These are phyloP conservation scores for Ascochyta rabiei DNA, from an alignment of 2,329 filamentous ascomycete genomes.

Conservation along the genomic window DNA sequence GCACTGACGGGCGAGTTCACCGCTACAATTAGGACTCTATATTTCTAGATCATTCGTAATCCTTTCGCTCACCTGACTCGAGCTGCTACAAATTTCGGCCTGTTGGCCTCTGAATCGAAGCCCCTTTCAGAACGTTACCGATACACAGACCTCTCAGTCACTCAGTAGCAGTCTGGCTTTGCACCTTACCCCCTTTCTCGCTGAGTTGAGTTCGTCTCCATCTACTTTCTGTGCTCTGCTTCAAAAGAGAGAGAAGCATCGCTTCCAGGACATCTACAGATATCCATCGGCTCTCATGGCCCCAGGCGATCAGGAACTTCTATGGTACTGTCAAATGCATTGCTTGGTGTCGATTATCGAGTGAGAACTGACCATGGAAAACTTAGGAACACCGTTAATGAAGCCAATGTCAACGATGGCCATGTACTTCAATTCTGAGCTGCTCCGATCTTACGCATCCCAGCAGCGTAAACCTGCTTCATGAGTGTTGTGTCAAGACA, in stretches of 20 bases:
- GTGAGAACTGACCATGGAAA: neutral
- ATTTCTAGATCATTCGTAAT: neutral
- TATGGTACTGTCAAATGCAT: conserved; percentile 14
- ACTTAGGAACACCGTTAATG: neutral
- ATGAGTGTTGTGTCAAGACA: neutral
- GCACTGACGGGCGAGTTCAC: neutral
- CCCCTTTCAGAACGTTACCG: conserved; percentile 16
- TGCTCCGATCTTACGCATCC: neutral
- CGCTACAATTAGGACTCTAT: neutral
- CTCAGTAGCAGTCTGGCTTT: conserved; percentile 11
- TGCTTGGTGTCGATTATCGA: conserved; percentile 6
- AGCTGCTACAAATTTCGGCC: neutral
- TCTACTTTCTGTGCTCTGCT: neutral
- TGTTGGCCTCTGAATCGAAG: neutral
- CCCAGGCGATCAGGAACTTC: neutral
- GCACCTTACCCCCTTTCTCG: neutral
- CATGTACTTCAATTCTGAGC: neutral
- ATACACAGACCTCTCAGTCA: conserved; percentile 23
- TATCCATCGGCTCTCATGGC: conserved; percentile 9
- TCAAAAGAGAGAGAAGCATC: conserved; percentile 23
- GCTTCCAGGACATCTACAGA: conserved; percentile 11
- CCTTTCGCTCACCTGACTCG: neutral
- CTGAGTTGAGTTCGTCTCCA: neutral
- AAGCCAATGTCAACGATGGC: conserved; percentile 7
- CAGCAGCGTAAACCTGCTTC: neutral